A percentile compares a stretch with the other conserved stretches of the same genome.
Evolutionary conservation across 805 yeast species (phyloP).

Genomic region (Saturnispora saitoi): DNA sequence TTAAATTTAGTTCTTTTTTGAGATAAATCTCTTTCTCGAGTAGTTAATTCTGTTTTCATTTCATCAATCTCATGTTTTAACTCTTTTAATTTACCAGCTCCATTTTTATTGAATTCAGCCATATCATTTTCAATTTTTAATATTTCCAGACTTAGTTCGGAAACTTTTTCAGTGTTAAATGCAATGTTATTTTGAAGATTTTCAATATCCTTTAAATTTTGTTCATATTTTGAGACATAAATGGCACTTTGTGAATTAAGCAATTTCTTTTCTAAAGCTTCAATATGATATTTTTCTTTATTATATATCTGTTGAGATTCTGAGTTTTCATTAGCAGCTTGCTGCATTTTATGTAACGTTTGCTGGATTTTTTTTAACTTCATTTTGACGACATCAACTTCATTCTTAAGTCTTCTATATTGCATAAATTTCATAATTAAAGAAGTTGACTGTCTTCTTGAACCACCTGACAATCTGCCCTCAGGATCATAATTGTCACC

Average conservation of each 20-base stretch:
- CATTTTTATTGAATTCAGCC: slow-evolving; percentile 69
- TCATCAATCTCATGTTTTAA: slow-evolving; percentile 43
- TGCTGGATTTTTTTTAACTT: slow-evolving; percentile 34
- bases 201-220: slow-evolving; percentile 24
- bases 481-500: slow-evolving; percentile 96
- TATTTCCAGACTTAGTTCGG: slow-evolving; percentile 38
- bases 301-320: slow-evolving; percentile 51
- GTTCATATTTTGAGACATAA: slow-evolving; percentile 35
- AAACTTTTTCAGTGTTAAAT: slow-evolving; percentile 32
- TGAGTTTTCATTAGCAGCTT: slow-evolving; percentile 41
- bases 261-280: slow-evolving; percentile 44
- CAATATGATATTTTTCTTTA: slow-evolving; percentile 50
- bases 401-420: slow-evolving; percentile 36
- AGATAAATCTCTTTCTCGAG: slow-evolving; percentile 34
- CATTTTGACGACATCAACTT: slow-evolving; percentile 31
- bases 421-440: slow-evolving; percentile 58
- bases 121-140: slow-evolving; percentile 61
- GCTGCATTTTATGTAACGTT: slow-evolving; percentile 35
- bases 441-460: slow-evolving; percentile 52
- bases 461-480: slow-evolving; percentile 95
- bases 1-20: slow-evolving; percentile 48
- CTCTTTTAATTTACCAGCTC: slow-evolving; percentile 69
- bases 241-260: slow-evolving; percentile 48
- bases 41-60: slow-evolving; percentile 30
- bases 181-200: slow-evolving; percentile 39